Evolutionary conservation across 2,329 filamentous ascomycete species (phyloP).

Genomic region (Diaporthe eres): DNA sequence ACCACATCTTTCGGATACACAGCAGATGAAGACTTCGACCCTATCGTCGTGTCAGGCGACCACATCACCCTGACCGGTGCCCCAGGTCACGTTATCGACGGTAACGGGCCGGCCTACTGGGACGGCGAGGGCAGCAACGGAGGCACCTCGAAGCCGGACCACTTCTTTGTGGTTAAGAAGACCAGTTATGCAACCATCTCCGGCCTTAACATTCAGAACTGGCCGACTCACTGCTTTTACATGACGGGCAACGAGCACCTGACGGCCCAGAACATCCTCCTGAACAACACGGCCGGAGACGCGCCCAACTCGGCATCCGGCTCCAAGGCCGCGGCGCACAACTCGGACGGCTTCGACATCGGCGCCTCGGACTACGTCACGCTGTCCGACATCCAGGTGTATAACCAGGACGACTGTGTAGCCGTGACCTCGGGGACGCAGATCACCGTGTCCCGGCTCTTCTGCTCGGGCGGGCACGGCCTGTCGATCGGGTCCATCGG

Average conservation of each 20-base stretch:
- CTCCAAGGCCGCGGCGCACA: conserved; percentile 54
- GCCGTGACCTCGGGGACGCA: conserved; percentile 68
- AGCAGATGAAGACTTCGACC: conserved; percentile 34
- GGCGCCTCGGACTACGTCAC: conserved; percentile 62
- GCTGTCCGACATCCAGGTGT: conserved; percentile 66
- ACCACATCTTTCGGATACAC: conserved; percentile 42
- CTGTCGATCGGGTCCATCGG: conserved; percentile 61
- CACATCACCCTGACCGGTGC: conserved; percentile 44
- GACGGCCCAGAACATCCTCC: conserved; percentile 52
- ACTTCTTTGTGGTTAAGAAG: conserved; percentile 64
- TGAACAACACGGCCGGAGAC: conserved; percentile 58
- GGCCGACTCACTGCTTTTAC: conserved; percentile 58
- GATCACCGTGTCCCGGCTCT: conserved; percentile 60
- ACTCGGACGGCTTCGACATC: conserved; percentile 74
- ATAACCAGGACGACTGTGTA: conserved; percentile 75
- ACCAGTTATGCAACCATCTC: conserved; percentile 55
- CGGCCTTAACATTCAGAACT: conserved; percentile 57
- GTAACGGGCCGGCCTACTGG: conserved; percentile 45
- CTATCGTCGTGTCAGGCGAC: conserved; percentile 42
- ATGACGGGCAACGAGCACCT: conserved; percentile 55
- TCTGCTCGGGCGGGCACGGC: conserved; percentile 61
- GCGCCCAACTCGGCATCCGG: conserved; percentile 44
- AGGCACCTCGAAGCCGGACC: conserved; percentile 56
- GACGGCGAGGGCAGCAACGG: conserved; percentile 55
- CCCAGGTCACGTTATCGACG: conserved; percentile 42